Conservation (phyloP, 106 monocot genomes). For the Phalaenopsis equestris region DNA sequence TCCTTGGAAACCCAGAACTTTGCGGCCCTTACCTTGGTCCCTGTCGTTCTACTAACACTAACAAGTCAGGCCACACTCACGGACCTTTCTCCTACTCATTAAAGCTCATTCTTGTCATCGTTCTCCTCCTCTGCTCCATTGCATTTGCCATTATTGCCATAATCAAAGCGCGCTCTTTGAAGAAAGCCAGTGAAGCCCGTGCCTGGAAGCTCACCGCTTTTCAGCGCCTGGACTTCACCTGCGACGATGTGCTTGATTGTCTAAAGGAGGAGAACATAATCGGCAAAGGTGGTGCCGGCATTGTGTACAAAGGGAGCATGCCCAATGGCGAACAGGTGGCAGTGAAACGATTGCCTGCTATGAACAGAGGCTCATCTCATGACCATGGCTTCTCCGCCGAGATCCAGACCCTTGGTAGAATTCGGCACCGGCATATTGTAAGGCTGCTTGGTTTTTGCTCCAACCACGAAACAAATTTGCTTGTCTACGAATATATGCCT, state of each 20-base stretch:
- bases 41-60: conserved; percentile 18
- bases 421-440: conserved; percentile 87
- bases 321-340: conserved; percentile 60
- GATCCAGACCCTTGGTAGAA: conserved; percentile 79
- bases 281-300: conserved; percentile 82
- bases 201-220: conserved; percentile 84
- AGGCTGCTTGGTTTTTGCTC: conserved; percentile 74
- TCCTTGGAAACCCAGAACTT: conserved; percentile 60
- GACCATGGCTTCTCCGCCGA: conserved; percentile 89
- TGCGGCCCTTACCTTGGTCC: conserved; percentile 55
- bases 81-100: conserved; percentile 28
- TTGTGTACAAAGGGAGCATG: conserved; percentile 68
- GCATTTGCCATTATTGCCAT: conserved; percentile 63
- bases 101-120: conserved; percentile 67
- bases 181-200: conserved; percentile 41
- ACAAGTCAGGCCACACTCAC: conserved; percentile 6
- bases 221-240: conserved; percentile 72
- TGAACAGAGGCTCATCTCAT: conserved; percentile 46
- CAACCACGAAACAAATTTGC: conserved; percentile 68
- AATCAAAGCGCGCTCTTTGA: conserved; percentile 60
- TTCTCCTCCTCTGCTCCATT: conserved; percentile 64
- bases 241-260: conserved; percentile 57
- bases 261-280: conserved; percentile 79
- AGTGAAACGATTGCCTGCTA: conserved; percentile 73
- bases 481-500: conserved; percentile 91